These are phyloP conservation scores for Rhizopus arrhizus DNA, from an alignment of 371 early-diverging fungal genomes.

Conservation along the genomic window DNA sequence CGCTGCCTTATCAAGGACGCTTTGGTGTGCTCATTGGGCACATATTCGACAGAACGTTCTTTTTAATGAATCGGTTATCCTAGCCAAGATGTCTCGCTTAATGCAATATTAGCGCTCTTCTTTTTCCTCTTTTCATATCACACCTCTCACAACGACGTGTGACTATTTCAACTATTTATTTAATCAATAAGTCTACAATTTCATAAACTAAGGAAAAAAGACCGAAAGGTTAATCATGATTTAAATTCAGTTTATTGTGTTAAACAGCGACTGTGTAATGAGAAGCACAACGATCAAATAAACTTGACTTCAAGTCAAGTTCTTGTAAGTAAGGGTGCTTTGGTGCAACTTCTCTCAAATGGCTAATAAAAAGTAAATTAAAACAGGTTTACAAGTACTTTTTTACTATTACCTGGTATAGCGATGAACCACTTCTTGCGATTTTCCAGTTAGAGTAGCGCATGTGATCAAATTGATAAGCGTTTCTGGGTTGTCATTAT, in stretches of 20 bases:
- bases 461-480: constrained; percentile 85
- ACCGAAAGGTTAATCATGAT: no score
- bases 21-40: no score
- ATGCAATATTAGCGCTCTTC: no score
- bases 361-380: constrained; percentile 47
- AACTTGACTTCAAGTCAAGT: constrained; percentile 72
- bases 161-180: no score
- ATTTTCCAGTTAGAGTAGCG: constrained; percentile 69
- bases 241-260: background rate
- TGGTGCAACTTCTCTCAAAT: constrained; percentile 81
- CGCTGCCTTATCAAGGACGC: no score
- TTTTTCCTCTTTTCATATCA: no score
- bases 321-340: constrained; percentile 79
- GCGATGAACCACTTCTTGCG: constrained; percentile 65
- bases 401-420: constrained; percentile 62
- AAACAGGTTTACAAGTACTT: background rate
- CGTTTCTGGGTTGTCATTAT: constrained; percentile 80
- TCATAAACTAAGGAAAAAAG: no score
- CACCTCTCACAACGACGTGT: no score
- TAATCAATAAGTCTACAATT: no score
- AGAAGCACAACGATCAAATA: constrained; percentile 76
- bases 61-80: no score
- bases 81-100: no score
- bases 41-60: no score
- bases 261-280: constrained; percentile 48